Percentiles rank a stretch among this genome's conserved stretches.
These are phyloP conservation scores for Amanita phalloides DNA, from an alignment of 768 basidiomycete genomes.

Conservation along the genomic window DNA sequence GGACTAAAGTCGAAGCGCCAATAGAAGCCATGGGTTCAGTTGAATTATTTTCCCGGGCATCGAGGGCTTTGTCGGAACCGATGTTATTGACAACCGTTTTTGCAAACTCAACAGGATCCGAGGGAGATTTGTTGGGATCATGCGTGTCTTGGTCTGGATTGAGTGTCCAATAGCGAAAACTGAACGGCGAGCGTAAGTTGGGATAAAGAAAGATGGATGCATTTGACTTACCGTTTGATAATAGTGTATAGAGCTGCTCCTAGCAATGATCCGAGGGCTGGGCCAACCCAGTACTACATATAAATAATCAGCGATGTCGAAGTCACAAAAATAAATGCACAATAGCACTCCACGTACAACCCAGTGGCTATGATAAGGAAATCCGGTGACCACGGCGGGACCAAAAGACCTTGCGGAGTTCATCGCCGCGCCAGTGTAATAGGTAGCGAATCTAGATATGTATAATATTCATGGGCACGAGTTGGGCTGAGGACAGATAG, in stretches of 20 bases:
- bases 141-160: conserved; percentile 32
- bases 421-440: conserved; percentile 56
- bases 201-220: conserved; percentile 1
- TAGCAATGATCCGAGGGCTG: conserved; percentile 54
- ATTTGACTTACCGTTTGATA: conserved; percentile 33
- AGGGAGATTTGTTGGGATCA: conserved; percentile 30
- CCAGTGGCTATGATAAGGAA: conserved; percentile 44
- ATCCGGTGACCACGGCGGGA: conserved; percentile 57
- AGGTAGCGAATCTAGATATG: conserved; percentile 38
- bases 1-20: background rate
- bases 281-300: conserved; percentile 60
- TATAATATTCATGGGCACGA: background rate
- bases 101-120: conserved; percentile 20
- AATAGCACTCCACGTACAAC: conserved; percentile 29
- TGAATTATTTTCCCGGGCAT: background rate
- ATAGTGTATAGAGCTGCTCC: conserved; percentile 44
- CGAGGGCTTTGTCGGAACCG: background rate
- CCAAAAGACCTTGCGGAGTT: conserved; percentile 65
- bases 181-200: conserved; percentile 11
- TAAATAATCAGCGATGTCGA: conserved; percentile 2
- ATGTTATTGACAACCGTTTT: conserved; percentile 10
- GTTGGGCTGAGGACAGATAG: background rate
- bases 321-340: background rate
- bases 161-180: conserved; percentile 42
- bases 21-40: background rate